phyloP scores from a whole-genome alignment of 176 grass and related monocot species.

The Aechmea fasciata region DNA sequence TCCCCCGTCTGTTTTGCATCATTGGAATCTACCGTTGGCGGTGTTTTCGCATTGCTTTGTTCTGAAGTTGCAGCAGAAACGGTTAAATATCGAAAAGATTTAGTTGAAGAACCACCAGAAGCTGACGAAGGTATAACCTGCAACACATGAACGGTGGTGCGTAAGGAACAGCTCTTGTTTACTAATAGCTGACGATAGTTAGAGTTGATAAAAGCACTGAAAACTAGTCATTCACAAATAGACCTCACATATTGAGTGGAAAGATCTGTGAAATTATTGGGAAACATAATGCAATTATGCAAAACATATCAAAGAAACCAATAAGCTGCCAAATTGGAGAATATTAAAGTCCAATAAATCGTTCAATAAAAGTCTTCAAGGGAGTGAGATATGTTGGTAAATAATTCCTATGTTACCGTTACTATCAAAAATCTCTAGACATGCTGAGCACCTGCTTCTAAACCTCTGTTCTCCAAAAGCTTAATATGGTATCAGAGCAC shows the following conservation, averaged over 20 bases:
- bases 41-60: slow-evolving; percentile 9
- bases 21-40: slow-evolving; percentile 14
- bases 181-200: background rate
- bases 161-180: background rate
- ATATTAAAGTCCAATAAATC: background rate
- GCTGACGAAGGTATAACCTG: slow-evolving; percentile 14
- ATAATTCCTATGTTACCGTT: no score
- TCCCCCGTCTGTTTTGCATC: slow-evolving; percentile 21
- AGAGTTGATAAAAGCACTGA: background rate
- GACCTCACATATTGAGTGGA: background rate
- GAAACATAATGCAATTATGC: background rate
- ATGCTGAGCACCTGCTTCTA: no score
- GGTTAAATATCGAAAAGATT: slow-evolving; percentile 20
- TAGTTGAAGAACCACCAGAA: background rate
- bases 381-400: no score
- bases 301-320: background rate
- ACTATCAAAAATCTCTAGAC: no score
- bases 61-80: slow-evolving; percentile 25
- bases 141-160: background rate
- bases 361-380: no score
- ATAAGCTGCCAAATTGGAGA: background rate
- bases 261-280: background rate
- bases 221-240: background rate
- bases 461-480: no score
- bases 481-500: no score